These are phyloP conservation scores for Chalara sp. DNA, from an alignment of 2,329 filamentous ascomycete species.

Conservation along the genomic window DNA sequence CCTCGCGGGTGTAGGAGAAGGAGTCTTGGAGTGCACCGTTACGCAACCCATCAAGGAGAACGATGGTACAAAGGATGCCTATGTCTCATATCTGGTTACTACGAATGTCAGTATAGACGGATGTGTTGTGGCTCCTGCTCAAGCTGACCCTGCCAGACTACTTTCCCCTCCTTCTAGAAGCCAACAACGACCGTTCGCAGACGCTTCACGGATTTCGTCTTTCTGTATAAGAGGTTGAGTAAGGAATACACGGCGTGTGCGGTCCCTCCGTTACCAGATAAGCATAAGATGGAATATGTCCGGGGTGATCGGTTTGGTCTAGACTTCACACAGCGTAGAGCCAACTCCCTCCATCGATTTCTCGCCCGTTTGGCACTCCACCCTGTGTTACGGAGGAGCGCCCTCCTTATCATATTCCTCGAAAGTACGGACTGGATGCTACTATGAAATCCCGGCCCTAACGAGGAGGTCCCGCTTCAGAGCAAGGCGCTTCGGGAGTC, in stretches of 20 bases:
- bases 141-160: slow-evolving; percentile 56
- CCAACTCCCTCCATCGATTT: slow-evolving; percentile 87
- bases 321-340: slow-evolving; percentile 85
- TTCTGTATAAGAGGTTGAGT: slow-evolving; percentile 83
- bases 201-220: slow-evolving; percentile 96
- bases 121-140: slow-evolving; percentile 2
- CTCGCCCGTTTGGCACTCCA: slow-evolving; percentile 80
- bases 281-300: slow-evolving; percentile 99
- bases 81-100: slow-evolving; percentile 90
- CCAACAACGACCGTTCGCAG: slow-evolving; percentile 73
- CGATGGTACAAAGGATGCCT: slow-evolving; percentile 92
- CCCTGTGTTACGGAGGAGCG: slow-evolving; percentile 76
- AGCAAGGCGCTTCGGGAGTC: slow-evolving; percentile 55
- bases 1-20: slow-evolving; percentile 58
- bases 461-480: slow-evolving; percentile 49
- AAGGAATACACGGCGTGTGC: slow-evolving; percentile 87
- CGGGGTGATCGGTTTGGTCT: slow-evolving; percentile 89
- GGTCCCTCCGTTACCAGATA: slow-evolving; percentile 91
- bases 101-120: slow-evolving; percentile 60
- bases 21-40: slow-evolving; percentile 80
- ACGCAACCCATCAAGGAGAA: slow-evolving; percentile 86
- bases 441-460: slow-evolving; percentile 77
- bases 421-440: slow-evolving; percentile 91
- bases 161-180: slow-evolving; percentile 88
- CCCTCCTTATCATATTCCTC: slow-evolving; percentile 81